Evolutionary conservation across 2,329 filamentous ascomycete genomes (phyloP), one percentile per base, ranked within the genome.

Genomic region (Sporothrix pseudoabietina): DNA sequence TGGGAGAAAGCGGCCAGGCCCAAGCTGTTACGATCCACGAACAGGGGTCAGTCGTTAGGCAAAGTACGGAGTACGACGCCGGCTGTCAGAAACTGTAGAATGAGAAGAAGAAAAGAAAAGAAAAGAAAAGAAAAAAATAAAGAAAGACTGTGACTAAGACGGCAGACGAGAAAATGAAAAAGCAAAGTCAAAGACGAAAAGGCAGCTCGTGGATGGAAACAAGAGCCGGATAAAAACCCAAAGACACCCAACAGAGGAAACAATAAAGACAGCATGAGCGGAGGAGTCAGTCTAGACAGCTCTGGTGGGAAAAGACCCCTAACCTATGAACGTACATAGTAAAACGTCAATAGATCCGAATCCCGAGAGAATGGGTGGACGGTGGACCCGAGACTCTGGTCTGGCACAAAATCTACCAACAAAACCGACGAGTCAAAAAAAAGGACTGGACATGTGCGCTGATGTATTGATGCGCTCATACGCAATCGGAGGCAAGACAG

Each of bases 341-440:
- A 44, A 52, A 68, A 35, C 35, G 35, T 8, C 35, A 35, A 52
- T 12, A 26, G 44, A 7, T 14, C 44, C 65, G 52, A 35, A 68
- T 68, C 65, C 65, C 65, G 61, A 68, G 12, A 32, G 47, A 52
- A 19, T 68, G 65, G 65, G 65, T 68, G 63, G 9, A 44, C 41
- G 44, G 52, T 14, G 44, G 22, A 52, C 65, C 65, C 65, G 65
- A 68, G 44, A 68, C 65, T 52, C 26, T 68, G 65, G 65, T 32
- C 16, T 35, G 44, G 26, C 44, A 52, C 16, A 32, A 35, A 32
- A 35, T 12, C 9, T 32, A 44, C 59, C 35, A 16, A 35, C 26
- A 59, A 16, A 1, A 32, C 30, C 14, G 1, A 59, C 4, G 19
- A 35, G 30, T 19, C 30, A 63, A 19, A 41, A 12, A 41, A 63